Conservation (phyloP, 2,329 filamentous ascomycete genomes). For the Alternaria brassicae region DNA sequence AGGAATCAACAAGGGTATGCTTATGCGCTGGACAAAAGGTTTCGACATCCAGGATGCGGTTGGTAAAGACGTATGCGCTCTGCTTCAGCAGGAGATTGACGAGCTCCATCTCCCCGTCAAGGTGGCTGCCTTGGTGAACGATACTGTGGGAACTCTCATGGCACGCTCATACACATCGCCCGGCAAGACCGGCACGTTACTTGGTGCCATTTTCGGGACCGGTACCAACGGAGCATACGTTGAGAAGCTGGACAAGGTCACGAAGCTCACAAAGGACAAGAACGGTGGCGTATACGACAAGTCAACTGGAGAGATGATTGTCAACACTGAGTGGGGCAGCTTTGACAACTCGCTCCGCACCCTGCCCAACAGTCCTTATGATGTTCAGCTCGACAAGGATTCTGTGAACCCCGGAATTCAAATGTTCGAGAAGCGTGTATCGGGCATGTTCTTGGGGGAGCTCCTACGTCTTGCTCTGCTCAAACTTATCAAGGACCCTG, state of each 20-base stretch:
- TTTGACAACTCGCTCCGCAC: constrained; percentile 94
- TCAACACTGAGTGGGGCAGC: constrained; percentile 98
- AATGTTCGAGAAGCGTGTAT: constrained; percentile 99
- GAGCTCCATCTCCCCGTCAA: constrained; percentile 84
- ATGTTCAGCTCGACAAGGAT: constrained; percentile 76
- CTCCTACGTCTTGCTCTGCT: constrained; percentile 82
- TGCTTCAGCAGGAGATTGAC: constrained; percentile 91
- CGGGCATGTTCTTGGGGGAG: constrained; percentile 97
- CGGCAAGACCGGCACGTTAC: constrained; percentile 81
- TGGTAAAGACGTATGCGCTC: constrained; percentile 90
- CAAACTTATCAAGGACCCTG: constrained; percentile 71
- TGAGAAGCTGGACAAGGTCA: constrained; percentile 85
- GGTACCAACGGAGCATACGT: constrained; percentile 98
- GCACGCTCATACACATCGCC: constrained; percentile 93
- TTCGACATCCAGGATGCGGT: constrained; percentile 96
- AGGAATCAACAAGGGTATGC: constrained; percentile 91
- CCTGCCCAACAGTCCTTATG: constrained; percentile 84
- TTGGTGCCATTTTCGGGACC: constrained; percentile 98
- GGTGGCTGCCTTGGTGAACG: constrained; percentile 95
- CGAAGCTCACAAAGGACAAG: constrained; percentile 67
- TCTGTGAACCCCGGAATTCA: constrained; percentile 93
- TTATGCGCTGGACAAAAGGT: constrained; percentile 98
- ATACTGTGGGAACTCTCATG: constrained; percentile 97
- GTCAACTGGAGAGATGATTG: constrained; percentile 90
- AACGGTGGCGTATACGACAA: constrained; percentile 70